Conservation (phyloP, 768 basidiomycete species). For the Termitomyces sp. region DNA sequence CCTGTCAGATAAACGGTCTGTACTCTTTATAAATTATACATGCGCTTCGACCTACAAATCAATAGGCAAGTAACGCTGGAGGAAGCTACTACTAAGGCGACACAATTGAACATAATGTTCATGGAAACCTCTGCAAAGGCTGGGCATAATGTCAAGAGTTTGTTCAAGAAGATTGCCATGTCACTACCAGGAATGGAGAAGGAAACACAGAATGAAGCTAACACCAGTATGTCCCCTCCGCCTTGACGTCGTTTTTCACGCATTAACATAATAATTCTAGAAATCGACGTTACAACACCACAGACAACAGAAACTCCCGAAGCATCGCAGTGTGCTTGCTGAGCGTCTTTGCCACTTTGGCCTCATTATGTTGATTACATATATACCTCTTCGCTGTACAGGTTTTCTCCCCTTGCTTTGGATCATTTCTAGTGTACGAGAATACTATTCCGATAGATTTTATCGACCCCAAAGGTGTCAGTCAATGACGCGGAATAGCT, state of each 20-base stretch:
- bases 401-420: slow-evolving; percentile 4
- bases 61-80: slow-evolving; percentile 96
- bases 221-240: slow-evolving; percentile 38
- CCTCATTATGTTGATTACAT: slow-evolving; percentile 13
- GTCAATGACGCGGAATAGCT: neutral
- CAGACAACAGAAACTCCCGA: slow-evolving; percentile 69
- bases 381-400: slow-evolving; percentile 16
- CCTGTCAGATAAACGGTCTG: slow-evolving; percentile 94
- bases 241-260: neutral
- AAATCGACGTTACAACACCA: slow-evolving; percentile 88
- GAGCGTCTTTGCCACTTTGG: slow-evolving; percentile 19
- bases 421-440: slow-evolving; percentile 18
- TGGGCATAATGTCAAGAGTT: slow-evolving; percentile 96
- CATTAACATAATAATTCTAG: slow-evolving; percentile 32
- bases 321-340: slow-evolving; percentile 84
- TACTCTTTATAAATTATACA: slow-evolving; percentile 11
- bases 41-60: slow-evolving; percentile 7
- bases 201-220: slow-evolving; percentile 56
- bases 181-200: slow-evolving; percentile 96
- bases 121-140: slow-evolving; percentile 99
- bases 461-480: neutral
- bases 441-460: slow-evolving; percentile 10
- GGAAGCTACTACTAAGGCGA: slow-evolving; percentile 89
- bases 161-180: slow-evolving; percentile 99
- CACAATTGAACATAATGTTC: slow-evolving; percentile 92